Percentiles rank a stretch among this genome's conserved stretches.
phyloP scores from a whole-genome alignment of 371 early-diverging fungal species.

The Choanephora cucurbitarum region DNA sequence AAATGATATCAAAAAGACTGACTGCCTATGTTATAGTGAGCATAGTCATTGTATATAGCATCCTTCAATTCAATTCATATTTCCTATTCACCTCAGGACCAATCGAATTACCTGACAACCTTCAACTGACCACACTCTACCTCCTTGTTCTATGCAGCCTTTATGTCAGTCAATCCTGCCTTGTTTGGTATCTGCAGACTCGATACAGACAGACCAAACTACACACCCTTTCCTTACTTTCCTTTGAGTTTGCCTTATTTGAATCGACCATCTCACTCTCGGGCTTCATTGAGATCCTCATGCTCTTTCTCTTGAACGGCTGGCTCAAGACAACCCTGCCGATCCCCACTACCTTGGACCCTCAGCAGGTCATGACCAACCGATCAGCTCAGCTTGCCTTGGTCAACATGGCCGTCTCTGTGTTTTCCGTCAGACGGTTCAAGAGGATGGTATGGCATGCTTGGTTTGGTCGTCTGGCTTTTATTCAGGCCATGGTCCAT shows the following conservation, averaged over 20 bases:
- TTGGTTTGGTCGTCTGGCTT: conserved; percentile 36
- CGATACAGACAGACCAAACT: conserved; percentile 5
- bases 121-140: conserved; percentile 2
- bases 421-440: conserved; percentile 36
- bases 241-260: conserved; percentile 9
- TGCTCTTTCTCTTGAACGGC: conserved; percentile 8
- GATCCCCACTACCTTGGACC: conserved; percentile 6
- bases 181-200: conserved; percentile 4
- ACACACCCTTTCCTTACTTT: background rate
- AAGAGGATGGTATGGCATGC: conserved; percentile 35
- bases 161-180: background rate
- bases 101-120: conserved; percentile 10
- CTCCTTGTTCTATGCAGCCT: conserved; percentile 4
- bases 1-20: background rate
- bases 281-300: background rate
- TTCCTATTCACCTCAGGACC: conserved; percentile 10
- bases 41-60: conserved; percentile 11
- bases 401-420: conserved; percentile 30
- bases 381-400: conserved; percentile 39
- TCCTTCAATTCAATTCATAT: conserved; percentile 18
- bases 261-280: conserved; percentile 1
- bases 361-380: conserved; percentile 31
- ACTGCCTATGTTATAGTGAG: conserved; percentile 7
- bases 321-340: background rate
- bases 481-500: conserved; percentile 31